These are phyloP conservation scores for Talaromyces sp. DNA, from an alignment of 2,329 filamentous ascomycete species.

Conservation along the genomic window DNA sequence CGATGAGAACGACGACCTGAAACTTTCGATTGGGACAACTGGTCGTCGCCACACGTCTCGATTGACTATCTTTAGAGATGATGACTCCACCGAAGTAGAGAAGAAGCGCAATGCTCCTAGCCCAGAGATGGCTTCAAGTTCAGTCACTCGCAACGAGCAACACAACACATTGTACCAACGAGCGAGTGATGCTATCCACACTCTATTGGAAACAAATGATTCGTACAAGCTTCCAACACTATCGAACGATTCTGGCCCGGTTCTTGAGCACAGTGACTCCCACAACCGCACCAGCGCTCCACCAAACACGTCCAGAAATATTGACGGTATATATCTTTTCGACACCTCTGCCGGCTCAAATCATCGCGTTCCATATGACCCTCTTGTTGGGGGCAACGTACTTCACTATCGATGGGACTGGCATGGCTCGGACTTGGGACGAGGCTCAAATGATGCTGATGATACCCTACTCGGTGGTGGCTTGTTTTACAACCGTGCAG, in stretches of 20 bases:
- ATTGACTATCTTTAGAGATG: conserved; percentile 42
- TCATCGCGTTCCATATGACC: conserved; percentile 13
- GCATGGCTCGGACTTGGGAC: conserved; percentile 11
- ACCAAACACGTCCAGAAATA: background rate
- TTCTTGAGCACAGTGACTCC: background rate
- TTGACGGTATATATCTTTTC: conserved; percentile 19
- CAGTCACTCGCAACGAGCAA: background rate
- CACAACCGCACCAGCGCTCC: conserved; percentile 7
- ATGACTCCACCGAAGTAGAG: conserved; percentile 12
- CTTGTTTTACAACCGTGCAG: conserved; percentile 12
- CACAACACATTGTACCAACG: conserved; percentile 1
- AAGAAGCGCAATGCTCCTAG: background rate
- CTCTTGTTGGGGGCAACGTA: conserved; percentile 18
- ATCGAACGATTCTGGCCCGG: background rate
- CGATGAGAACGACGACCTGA: conserved; percentile 36
- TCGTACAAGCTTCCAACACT: conserved; percentile 7
- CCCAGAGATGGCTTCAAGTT: conserved; percentile 1
- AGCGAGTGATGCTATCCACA: conserved; percentile 5
- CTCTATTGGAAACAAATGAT: conserved; percentile 4
- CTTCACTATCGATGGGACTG: conserved; percentile 22
- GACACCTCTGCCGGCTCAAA: conserved; percentile 2
- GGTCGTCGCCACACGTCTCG: conserved; percentile 31
- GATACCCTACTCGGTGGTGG: background rate
- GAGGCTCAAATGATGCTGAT: background rate
- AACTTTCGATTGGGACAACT: conserved; percentile 29